These are phyloP conservation scores for Exophiala xenobiotica DNA, from an alignment of 2,329 filamentous ascomycete genomes.

Conservation along the genomic window DNA sequence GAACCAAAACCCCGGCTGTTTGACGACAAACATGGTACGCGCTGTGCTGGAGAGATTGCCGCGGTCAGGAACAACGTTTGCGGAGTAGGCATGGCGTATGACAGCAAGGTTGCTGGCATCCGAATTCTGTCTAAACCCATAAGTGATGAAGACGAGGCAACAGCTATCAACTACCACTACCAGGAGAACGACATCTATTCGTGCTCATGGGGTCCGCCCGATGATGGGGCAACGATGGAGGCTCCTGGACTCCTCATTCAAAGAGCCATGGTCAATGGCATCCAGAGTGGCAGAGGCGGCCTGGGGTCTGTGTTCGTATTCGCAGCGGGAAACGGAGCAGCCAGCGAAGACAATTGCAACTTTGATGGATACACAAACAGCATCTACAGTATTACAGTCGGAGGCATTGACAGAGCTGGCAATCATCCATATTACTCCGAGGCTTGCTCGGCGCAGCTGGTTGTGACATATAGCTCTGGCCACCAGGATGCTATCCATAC, in stretches of 20 bases:
- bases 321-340: slow-evolving; percentile 90
- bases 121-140: slow-evolving; percentile 91
- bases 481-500: slow-evolving; percentile 88
- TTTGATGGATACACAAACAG: slow-evolving; percentile 99
- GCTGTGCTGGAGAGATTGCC: slow-evolving; percentile 90
- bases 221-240: slow-evolving; percentile 93
- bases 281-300: slow-evolving; percentile 81
- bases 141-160: slow-evolving; percentile 86
- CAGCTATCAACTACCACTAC: slow-evolving; percentile 87
- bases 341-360: slow-evolving; percentile 91
- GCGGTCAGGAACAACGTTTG: slow-evolving; percentile 91
- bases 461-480: slow-evolving; percentile 95
- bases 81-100: slow-evolving; percentile 92
- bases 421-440: slow-evolving; percentile 96
- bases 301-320: slow-evolving; percentile 94
- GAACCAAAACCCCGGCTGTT: slow-evolving; percentile 78
- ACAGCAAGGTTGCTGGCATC: slow-evolving; percentile 84
- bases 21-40: slow-evolving; percentile 87
- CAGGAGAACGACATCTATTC: slow-evolving; percentile 96
- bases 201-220: slow-evolving; percentile 95
- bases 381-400: slow-evolving; percentile 97
- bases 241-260: slow-evolving; percentile 84
- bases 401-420: slow-evolving; percentile 83
- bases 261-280: slow-evolving; percentile 84
- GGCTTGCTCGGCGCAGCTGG: slow-evolving; percentile 89